phyloP scores from a whole-genome alignment of 2,329 filamentous ascomycete genomes.

The Fusarium keratoplasticum region DNA sequence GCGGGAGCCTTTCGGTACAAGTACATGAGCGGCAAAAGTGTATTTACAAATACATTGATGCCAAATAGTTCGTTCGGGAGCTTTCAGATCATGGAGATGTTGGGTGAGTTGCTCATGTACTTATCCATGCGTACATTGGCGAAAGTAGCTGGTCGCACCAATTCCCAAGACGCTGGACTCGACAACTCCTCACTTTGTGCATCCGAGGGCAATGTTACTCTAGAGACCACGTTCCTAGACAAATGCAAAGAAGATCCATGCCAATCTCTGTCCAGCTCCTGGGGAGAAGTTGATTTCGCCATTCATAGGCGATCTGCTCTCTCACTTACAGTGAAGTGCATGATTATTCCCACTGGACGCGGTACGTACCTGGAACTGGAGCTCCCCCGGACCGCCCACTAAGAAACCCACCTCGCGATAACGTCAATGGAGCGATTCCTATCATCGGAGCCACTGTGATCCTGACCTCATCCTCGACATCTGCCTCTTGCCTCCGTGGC shows the following conservation, averaged over 20 bases:
- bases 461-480: constrained; percentile 1
- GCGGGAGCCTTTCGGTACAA: neutral
- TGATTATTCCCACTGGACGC: neutral
- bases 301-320: neutral
- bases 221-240: neutral
- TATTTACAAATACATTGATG: neutral
- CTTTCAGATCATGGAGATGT: neutral
- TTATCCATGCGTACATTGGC: neutral
- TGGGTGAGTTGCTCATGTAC: neutral
- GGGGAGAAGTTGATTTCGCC: neutral
- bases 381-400: neutral
- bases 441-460: constrained; percentile 8
- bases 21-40: neutral
- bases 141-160: neutral
- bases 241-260: neutral
- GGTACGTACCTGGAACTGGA: constrained; percentile 35
- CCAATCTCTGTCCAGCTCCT: neutral
- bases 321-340: neutral
- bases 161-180: neutral
- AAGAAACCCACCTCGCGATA: constrained; percentile 28
- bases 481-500: neutral
- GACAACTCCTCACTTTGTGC: neutral
- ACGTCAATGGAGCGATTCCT: constrained; percentile 32
- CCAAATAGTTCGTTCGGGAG: neutral
- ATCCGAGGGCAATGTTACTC: neutral